A percentile compares a stretch with the other conserved stretches of the same genome.
Evolutionary conservation across 2,329 filamentous ascomycete species (phyloP).

Genomic region (Blastomyces percursus): DNA sequence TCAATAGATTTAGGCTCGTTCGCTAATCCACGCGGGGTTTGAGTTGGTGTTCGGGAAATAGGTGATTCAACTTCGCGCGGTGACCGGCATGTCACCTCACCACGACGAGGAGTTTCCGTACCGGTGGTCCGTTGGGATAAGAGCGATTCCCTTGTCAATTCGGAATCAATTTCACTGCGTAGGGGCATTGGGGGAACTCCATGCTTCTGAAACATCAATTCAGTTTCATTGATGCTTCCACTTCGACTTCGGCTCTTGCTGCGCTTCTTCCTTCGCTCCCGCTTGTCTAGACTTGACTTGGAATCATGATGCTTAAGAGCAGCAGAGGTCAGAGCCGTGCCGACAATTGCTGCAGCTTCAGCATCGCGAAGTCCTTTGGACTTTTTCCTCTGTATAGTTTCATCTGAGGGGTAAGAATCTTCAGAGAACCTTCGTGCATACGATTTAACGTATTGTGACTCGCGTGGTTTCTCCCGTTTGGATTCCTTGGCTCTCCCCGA

Average conservation of each 20-base stretch:
- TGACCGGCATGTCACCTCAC: slow-evolving; percentile 52
- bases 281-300: slow-evolving; percentile 44
- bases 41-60: slow-evolving; percentile 51
- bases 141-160: slow-evolving; percentile 78
- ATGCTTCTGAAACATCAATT: slow-evolving; percentile 43
- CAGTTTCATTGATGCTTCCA: slow-evolving; percentile 41
- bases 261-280: slow-evolving; percentile 33
- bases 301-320: slow-evolving; percentile 56
- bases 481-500: slow-evolving; percentile 41
- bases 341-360: slow-evolving; percentile 45
- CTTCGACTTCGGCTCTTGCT: slow-evolving; percentile 43
- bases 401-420: slow-evolving; percentile 41
- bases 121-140: slow-evolving; percentile 68
- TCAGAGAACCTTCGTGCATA: slow-evolving; percentile 36
- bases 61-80: slow-evolving; percentile 45
- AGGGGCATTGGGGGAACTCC: slow-evolving; percentile 75
- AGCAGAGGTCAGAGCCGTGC: slow-evolving; percentile 50
- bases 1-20: slow-evolving; percentile 8
- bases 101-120: slow-evolving; percentile 56
- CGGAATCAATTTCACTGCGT: slow-evolving; percentile 75
- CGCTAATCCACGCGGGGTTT: slow-evolving; percentile 31
- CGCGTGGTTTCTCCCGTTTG: slow-evolving; percentile 41
- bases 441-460: slow-evolving; percentile 37
- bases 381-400: slow-evolving; percentile 42
- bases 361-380: slow-evolving; percentile 47